phyloP scores from a whole-genome alignment of 139 green algal genomes.

The Desmodesmus armatus region DNA sequence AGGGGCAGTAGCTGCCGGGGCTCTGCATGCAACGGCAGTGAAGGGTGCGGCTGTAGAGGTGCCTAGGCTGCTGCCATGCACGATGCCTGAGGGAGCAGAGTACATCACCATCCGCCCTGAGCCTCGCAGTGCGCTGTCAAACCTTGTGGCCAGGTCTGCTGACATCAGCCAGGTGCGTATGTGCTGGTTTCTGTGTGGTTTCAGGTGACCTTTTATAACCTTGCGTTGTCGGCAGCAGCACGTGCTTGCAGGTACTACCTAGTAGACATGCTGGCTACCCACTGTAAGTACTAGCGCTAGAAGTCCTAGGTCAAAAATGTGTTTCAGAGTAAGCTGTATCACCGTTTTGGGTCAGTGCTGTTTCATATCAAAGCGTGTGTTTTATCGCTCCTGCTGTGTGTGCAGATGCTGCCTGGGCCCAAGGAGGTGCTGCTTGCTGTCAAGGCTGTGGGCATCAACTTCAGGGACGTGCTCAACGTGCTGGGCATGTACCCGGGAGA shows the following conservation, averaged over 20 bases:
- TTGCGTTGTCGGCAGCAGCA: too few relatives aligned
- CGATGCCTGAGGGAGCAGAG: conserved; percentile 16
- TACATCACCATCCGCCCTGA: conserved; percentile 20
- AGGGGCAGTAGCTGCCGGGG: not conserved
- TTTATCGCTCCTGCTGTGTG: too few relatives aligned
- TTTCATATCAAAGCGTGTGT: too few relatives aligned
- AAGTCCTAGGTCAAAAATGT: too few relatives aligned
- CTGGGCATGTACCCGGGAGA: conserved; percentile 94
- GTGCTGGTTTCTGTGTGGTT: too few relatives aligned
- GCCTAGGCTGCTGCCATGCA: conserved; percentile 29
- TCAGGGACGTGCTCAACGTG: conserved; percentile 87
- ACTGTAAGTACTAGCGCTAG: too few relatives aligned
- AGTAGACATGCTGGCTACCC: too few relatives aligned
- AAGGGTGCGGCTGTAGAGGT: not conserved
- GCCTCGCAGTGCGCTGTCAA: conserved; percentile 38
- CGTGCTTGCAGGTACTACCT: too few relatives aligned
- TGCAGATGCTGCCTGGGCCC: conserved; percentile 41
- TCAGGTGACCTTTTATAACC: too few relatives aligned
- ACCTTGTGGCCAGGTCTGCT: conserved; percentile 31
- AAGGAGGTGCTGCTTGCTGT: conserved; percentile 71
- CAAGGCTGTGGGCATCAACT: conserved; percentile 87
- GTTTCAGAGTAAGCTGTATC: not conserved
- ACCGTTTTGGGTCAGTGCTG: not conserved
- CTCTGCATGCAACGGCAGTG: conserved; percentile 21
- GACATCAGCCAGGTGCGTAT: conserved; percentile 23